A percentile compares a stretch with the other conserved stretches of the same genome.
These are phyloP conservation scores for Neoboletus brunneissimus DNA, from an alignment of 768 basidiomycete genomes.

Conservation along the genomic window DNA sequence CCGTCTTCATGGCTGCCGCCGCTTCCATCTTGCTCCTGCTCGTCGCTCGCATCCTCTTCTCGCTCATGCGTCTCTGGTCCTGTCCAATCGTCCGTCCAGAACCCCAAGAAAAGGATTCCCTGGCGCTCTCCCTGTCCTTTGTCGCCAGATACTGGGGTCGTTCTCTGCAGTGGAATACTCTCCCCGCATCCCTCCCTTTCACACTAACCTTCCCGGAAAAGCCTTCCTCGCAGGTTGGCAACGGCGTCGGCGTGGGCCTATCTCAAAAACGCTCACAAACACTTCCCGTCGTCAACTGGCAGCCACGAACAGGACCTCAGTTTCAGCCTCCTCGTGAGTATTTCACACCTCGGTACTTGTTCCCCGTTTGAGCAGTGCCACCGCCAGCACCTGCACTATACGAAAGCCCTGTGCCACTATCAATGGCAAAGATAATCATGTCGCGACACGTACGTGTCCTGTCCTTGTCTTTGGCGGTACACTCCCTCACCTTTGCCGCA, in stretches of 20 bases:
- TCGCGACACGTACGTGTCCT: conserved; percentile 43
- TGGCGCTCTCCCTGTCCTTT: not conserved
- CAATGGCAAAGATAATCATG: conserved; percentile 55
- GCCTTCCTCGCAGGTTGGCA: conserved; percentile 6
- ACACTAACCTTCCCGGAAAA: conserved; percentile 24
- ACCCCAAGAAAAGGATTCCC: conserved; percentile 15
- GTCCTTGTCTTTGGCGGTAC: conserved; percentile 1
- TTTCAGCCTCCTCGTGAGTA: conserved; percentile 34
- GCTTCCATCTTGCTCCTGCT: conserved; percentile 29
- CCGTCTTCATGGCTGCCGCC: conserved; percentile 32
- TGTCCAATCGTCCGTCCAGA: conserved; percentile 16
- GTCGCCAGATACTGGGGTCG: conserved; percentile 12
- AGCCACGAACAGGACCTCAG: conserved; percentile 20
- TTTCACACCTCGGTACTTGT: not conserved
- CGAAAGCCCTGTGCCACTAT: conserved; percentile 41
- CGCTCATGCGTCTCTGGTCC: conserved; percentile 27
- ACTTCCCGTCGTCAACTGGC: conserved; percentile 24
- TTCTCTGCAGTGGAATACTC: conserved; percentile 27
- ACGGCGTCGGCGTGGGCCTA: conserved; percentile 2
- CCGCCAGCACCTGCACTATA: conserved; percentile 42
- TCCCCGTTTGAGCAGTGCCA: not conserved
- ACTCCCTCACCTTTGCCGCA: not conserved
- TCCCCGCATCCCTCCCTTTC: conserved; percentile 30
- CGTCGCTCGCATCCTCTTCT: conserved; percentile 30
- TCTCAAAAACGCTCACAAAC: conserved; percentile 11